Base-by-base conservation (phyloP, 1,139 yeast species). In the Debaryomyces subglobosus region DNA sequence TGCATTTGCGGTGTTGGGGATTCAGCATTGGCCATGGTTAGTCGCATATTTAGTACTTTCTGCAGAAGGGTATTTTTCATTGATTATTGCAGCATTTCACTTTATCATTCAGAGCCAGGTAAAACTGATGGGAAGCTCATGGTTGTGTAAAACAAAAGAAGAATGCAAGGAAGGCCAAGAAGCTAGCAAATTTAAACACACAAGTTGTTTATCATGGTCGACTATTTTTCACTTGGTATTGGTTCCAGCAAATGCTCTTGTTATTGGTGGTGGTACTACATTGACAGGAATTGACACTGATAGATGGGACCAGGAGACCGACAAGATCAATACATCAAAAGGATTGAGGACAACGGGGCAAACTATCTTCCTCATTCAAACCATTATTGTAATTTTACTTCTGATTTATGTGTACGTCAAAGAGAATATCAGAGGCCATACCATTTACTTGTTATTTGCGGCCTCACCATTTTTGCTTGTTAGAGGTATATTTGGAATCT, bases 51-150 rank as follows among this genome's bases (percentile, higher is more conserved):
- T 72, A 49, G 72, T 72, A 6, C 61, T 72, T 24, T 61, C 69
- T 9, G 75, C 75, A 8, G 76, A 72, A 56, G 77, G 78, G 8
- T 72, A 72, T 46, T 72, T 72, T 54, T 52, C 60, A 1, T 61
- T 72, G 43, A 68, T 72, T 24, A 56, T 70, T 41, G 50, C 66
- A 3, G 47, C 67, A 1, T 64, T 71, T 38, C 61, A 65, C 34
- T 61, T 63, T 34, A 51, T 69, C 10, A 60, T 63, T 21, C 57
- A 58, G 23, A 68, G 71, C 32, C 74, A 71, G 47, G 42, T 36
- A 5, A 47, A 51, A 30, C 32, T 51, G 39, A 44, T 39, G 38
- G 67, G 67, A 0, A 35, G 34, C 12, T 60, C 63, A 18, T 51
- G 57, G 51, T 50, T 62, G 18, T 15, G 18, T 13, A 13, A 15